A percentile compares a stretch with the other conserved stretches of the same genome.
These are phyloP conservation scores for Coniochaeta prunicola DNA, from an alignment of 2,329 filamentous ascomycete genomes.

Conservation along the genomic window DNA sequence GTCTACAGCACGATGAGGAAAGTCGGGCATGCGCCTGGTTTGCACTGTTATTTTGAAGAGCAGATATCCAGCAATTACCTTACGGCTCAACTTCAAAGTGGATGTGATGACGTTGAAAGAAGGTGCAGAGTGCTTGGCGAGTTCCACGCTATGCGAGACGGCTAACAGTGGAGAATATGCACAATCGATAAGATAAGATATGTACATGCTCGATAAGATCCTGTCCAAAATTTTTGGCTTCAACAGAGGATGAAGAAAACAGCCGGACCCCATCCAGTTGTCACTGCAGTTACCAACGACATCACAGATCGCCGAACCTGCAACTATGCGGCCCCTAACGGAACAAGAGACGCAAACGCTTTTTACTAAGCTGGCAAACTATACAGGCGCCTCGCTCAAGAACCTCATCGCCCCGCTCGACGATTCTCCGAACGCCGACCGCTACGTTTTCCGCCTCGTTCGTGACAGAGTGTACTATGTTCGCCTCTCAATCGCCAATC, in stretches of 20 bases:
- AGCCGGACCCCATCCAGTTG: not conserved
- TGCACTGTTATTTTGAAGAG: too few relatives aligned
- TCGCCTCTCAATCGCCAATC: constrained; percentile 78
- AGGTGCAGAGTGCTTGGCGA: not conserved
- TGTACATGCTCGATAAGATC: not conserved
- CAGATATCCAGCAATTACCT: too few relatives aligned
- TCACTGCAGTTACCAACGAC: not conserved
- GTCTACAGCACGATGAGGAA: too few relatives aligned
- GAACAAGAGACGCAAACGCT: constrained; percentile 73
- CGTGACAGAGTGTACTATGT: constrained; percentile 79
- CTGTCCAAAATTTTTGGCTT: not conserved
- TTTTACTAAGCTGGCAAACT: constrained; percentile 74
- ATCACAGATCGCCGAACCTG: not conserved
- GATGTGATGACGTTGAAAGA: not conserved
- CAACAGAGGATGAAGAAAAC: not conserved
- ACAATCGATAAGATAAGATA: not conserved
- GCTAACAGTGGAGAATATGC: not conserved
- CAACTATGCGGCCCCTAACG: constrained; percentile 71
- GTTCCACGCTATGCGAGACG: not conserved
- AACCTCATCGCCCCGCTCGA: constrained; percentile 71
- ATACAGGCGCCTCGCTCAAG: constrained; percentile 81
- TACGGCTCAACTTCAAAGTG: not conserved
- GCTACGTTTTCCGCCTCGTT: constrained; percentile 80
- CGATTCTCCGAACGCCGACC: constrained; percentile 60
- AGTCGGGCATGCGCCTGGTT: too few relatives aligned